Evolutionary conservation across 1,139 yeast genomes (phyloP).

Genomic region (Blastobotrys apis): DNA sequence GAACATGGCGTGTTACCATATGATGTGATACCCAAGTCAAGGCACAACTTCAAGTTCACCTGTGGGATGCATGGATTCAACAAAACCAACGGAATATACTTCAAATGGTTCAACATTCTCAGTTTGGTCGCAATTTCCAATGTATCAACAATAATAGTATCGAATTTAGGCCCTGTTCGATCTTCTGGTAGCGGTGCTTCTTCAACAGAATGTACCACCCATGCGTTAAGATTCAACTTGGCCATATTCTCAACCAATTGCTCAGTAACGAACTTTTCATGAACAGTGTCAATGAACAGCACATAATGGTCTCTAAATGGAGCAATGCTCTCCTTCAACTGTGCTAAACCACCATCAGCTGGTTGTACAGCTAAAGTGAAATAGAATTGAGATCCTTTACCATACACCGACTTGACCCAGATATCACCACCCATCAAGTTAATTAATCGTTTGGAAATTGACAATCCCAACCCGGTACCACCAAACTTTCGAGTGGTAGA

Average conservation of each 20-base stretch:
- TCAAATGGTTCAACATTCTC: constrained; percentile 65
- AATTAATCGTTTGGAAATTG: constrained; percentile 80
- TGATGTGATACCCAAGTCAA: constrained; percentile 81
- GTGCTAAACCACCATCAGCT: constrained; percentile 57
- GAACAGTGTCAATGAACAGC: constrained; percentile 64
- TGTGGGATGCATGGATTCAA: constrained; percentile 75
- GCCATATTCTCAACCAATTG: constrained; percentile 51
- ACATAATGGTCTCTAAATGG: constrained; percentile 72
- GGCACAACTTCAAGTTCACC: constrained; percentile 72
- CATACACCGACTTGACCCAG: constrained; percentile 79
- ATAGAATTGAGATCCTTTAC: constrained; percentile 77
- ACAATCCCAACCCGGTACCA: constrained; percentile 83
- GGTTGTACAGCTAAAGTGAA: constrained; percentile 77
- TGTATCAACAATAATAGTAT: constrained; percentile 77
- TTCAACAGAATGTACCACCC: constrained; percentile 41
- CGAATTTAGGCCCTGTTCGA: constrained; percentile 49
- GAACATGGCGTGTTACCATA: constrained; percentile 88
- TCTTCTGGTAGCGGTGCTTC: constrained; percentile 40
- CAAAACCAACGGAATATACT: constrained; percentile 75
- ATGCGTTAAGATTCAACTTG: constrained; percentile 39
- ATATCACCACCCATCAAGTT: constrained; percentile 87
- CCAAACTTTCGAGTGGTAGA: constrained; percentile 89
- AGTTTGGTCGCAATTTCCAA: constrained; percentile 68
- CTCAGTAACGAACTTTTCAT: constrained; percentile 47
- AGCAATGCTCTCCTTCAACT: constrained; percentile 63